Percentiles rank a stretch among this genome's conserved stretches.
These are phyloP conservation scores for Fusarium domesticum DNA, from an alignment of 2,329 filamentous ascomycete genomes.

Conservation along the genomic window DNA sequence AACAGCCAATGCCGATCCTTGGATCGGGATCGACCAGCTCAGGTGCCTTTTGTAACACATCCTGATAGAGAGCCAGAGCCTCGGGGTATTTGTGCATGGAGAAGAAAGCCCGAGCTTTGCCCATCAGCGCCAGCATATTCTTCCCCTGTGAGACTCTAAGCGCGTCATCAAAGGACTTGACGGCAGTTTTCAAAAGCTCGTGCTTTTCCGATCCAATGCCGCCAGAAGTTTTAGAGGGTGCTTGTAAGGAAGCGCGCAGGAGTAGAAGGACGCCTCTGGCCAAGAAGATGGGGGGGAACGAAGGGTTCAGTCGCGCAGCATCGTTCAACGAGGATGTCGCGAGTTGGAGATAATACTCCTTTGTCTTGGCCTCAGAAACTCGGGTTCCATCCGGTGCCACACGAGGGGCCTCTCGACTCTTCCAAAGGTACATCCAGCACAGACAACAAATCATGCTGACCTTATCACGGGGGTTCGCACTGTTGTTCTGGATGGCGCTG, in stretches of 20 bases:
- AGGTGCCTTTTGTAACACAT: conserved; percentile 80
- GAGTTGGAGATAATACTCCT: conserved; percentile 86
- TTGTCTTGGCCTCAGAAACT: conserved; percentile 75
- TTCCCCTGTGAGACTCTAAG: conserved; percentile 77
- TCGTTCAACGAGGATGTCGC: conserved; percentile 94
- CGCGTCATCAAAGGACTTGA: conserved; percentile 94
- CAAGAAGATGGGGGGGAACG: conserved; percentile 86
- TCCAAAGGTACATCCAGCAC: conserved; percentile 89
- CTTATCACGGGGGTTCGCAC: conserved; percentile 74
- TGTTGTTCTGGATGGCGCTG: conserved; percentile 65
- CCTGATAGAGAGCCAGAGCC: conserved; percentile 80
- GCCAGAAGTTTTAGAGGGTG: conserved; percentile 65
- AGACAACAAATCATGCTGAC: conserved; percentile 80
- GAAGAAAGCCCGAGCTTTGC: conserved; percentile 82
- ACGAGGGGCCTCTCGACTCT: conserved; percentile 74
- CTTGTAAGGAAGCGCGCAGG: conserved; percentile 79
- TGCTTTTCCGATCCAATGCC: conserved; percentile 69
- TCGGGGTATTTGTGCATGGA: conserved; percentile 84
- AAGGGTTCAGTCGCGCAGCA: conserved; percentile 88
- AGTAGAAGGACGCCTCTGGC: conserved; percentile 87
- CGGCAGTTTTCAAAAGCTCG: conserved; percentile 77
- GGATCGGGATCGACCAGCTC: conserved; percentile 90
- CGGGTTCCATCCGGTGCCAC: conserved; percentile 60
- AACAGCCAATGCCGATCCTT: conserved; percentile 92
- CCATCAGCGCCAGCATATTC: conserved; percentile 90